Percentiles rank a stretch among this genome's conserved stretches.
phyloP scores from a whole-genome alignment of 2,329 filamentous ascomycete genomes.

The Madurella mycetomatis region DNA sequence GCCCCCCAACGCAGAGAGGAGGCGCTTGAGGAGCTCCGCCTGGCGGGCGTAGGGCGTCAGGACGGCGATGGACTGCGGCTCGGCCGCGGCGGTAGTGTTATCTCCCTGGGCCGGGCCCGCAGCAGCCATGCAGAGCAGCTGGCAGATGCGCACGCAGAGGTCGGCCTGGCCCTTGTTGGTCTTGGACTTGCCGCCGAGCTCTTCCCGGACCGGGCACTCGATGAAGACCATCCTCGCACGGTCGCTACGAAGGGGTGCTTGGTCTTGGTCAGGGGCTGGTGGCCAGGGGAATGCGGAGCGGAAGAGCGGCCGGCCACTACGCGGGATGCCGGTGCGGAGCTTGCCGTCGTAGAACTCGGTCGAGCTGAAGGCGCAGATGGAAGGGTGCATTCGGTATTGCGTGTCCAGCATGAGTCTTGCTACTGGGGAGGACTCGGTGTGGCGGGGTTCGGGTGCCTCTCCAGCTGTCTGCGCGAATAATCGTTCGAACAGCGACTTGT shows the following conservation, averaged over 20 bases:
- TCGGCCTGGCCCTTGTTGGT: slow-evolving; percentile 36
- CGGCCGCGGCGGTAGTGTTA: too few species aligned
- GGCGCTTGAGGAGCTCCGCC: slow-evolving; percentile 29
- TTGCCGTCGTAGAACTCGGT: slow-evolving; percentile 37
- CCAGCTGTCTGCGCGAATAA: slow-evolving; percentile 28
- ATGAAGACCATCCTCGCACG: slow-evolving; percentile 31
- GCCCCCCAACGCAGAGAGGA: slow-evolving; percentile 18
- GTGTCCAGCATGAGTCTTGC: slow-evolving; percentile 38
- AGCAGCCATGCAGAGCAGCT: slow-evolving; percentile 24
- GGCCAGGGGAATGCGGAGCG: slow-evolving; percentile 21
- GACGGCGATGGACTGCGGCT: slow-evolving; percentile 29
- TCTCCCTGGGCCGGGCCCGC: background rate
- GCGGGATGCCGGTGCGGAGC: slow-evolving; percentile 32
- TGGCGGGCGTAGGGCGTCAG: slow-evolving; percentile 40
- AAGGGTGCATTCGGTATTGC: slow-evolving; percentile 42
- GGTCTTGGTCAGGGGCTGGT: too few species aligned
- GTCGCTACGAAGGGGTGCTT: background rate
- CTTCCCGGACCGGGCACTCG: slow-evolving; percentile 34
- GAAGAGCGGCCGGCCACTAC: slow-evolving; percentile 23
- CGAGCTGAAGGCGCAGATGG: slow-evolving; percentile 38
- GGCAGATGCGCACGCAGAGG: slow-evolving; percentile 33
- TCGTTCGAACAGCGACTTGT: slow-evolving; percentile 42
- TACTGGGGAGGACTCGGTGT: background rate
- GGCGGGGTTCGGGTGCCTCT: slow-evolving; percentile 10
- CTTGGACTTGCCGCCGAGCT: slow-evolving; percentile 37